phyloP scores from a whole-genome alignment of 1,284 basidiomycete genomes.

The Ceratobasidium sp. region DNA sequence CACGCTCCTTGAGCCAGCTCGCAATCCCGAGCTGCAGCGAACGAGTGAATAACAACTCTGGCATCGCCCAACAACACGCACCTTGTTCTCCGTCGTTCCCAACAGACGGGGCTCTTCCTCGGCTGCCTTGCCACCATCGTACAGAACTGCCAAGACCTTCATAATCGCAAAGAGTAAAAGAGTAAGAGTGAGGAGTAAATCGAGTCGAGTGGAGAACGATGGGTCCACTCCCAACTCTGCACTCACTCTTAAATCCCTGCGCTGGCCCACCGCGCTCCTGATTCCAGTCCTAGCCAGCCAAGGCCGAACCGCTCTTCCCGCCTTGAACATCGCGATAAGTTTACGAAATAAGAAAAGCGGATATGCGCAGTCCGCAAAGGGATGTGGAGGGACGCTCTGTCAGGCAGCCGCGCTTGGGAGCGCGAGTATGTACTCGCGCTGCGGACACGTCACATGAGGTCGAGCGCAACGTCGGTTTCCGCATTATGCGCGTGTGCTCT shows the following conservation, averaged over 20 bases:
- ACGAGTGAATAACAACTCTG: not conserved
- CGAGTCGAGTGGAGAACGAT: conserved; percentile 7
- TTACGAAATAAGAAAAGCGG: not conserved
- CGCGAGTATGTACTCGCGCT: not conserved
- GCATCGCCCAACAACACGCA: conserved; percentile 51
- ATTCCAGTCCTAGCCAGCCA: conserved; percentile 11
- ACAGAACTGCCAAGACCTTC: conserved; percentile 85
- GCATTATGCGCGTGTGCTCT: conserved; percentile 9
- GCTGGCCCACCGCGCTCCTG: not conserved
- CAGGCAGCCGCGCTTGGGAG: not conserved
- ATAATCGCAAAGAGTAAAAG: conserved; percentile 33
- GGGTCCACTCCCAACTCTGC: not conserved
- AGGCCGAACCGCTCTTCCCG: conserved; percentile 11
- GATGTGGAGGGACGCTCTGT: conserved; percentile 2
- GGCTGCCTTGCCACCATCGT: conserved; percentile 79
- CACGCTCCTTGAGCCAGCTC: conserved; percentile 76
- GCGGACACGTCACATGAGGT: conserved; percentile 10
- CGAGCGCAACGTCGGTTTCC: conserved; percentile 40
- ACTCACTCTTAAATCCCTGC: conserved; percentile 44
- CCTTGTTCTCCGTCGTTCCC: conserved; percentile 90
- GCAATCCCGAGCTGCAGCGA: conserved; percentile 71
- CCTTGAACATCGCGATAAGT: conserved; percentile 23
- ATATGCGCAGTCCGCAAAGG: conserved; percentile 34
- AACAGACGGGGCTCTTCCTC: conserved; percentile 84
- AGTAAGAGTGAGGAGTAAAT: conserved; percentile 9